Conservation (phyloP, 225 moss, liverwort and hornwort species). For the Pseudisothecium myosuroides region DNA sequence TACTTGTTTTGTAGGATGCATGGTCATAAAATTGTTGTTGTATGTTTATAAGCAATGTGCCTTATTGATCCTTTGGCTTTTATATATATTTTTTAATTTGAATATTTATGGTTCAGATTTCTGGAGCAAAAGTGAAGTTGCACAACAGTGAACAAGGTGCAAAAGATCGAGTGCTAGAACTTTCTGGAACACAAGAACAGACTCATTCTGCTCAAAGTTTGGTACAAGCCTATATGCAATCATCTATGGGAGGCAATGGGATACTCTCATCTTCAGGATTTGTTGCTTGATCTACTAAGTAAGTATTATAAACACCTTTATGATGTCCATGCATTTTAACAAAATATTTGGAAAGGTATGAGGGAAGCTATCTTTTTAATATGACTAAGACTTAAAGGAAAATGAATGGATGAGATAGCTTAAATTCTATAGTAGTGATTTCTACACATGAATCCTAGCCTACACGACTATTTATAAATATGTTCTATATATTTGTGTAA, state of each 20-base stretch:
- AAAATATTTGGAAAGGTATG: background rate
- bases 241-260: conserved; percentile 30
- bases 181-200: conserved; percentile 74
- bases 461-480: background rate
- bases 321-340: background rate
- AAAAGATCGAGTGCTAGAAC: conserved; percentile 82
- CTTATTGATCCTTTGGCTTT: background rate
- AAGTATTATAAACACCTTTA: background rate
- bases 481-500: background rate
- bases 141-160: conserved; percentile 75
- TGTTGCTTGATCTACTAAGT: background rate
- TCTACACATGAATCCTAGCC: background rate
- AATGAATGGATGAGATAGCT: background rate
- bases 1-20: too few relatives aligned
- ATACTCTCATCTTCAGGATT: conserved; percentile 15
- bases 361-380: background rate
- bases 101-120: conserved; percentile 31
- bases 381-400: background rate
- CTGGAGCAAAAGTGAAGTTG: conserved; percentile 91
- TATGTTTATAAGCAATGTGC: background rate
- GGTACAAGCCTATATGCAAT: conserved; percentile 67
- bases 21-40: background rate
- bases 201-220: conserved; percentile 63
- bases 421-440: background rate
- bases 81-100: background rate